Conservation (phyloP, 805 yeast genomes). For the Candida gorgasii region DNA sequence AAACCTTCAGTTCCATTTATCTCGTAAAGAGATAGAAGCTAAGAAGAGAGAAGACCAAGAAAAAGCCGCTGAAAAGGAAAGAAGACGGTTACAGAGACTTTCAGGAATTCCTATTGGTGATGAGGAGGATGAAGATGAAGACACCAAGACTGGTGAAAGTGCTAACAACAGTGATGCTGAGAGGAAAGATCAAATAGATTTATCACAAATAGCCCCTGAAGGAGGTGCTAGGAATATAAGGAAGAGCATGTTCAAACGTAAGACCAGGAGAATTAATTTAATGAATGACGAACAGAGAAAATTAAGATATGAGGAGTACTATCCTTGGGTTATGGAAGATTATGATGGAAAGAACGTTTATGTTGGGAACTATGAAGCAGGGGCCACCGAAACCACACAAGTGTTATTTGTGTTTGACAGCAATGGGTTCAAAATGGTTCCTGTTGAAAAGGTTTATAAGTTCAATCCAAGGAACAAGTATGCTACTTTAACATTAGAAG, state of each 20-base stretch:
- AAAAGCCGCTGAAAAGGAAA: conserved; percentile 23
- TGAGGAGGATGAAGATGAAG: conserved; percentile 20
- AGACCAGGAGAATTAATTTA: conserved; percentile 79
- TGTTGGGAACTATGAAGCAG: conserved; percentile 96
- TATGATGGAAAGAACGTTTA: conserved; percentile 91
- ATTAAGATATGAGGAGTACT: conserved; percentile 91
- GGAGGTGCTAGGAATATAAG: conserved; percentile 79
- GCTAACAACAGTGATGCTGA: conserved; percentile 10
- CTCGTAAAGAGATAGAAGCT: conserved; percentile 72
- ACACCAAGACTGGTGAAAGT: conserved; percentile 14
- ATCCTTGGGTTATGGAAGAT: conserved; percentile 98
- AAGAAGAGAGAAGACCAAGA: conserved; percentile 39
- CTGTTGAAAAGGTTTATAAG: conserved; percentile 90
- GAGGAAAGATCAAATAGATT: conserved; percentile 42
- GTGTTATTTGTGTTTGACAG: conserved; percentile 83
- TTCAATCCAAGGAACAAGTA: conserved; percentile 93
- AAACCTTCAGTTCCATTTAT: conserved; percentile 82
- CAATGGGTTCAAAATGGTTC: conserved; percentile 89
- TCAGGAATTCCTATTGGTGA: conserved; percentile 19
- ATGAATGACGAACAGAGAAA: conserved; percentile 82
- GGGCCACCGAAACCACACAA: conserved; percentile 73
- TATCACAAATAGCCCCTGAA: conserved; percentile 85
- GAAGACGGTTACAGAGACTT: conserved; percentile 19
- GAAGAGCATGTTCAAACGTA: conserved; percentile 62
- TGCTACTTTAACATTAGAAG: conserved; percentile 91